Percentiles rank a stretch among this genome's conserved stretches.
Evolutionary conservation across 495 filamentous ascomycete genomes (phyloP).

Genomic region (Elasticomyces elasticus): DNA sequence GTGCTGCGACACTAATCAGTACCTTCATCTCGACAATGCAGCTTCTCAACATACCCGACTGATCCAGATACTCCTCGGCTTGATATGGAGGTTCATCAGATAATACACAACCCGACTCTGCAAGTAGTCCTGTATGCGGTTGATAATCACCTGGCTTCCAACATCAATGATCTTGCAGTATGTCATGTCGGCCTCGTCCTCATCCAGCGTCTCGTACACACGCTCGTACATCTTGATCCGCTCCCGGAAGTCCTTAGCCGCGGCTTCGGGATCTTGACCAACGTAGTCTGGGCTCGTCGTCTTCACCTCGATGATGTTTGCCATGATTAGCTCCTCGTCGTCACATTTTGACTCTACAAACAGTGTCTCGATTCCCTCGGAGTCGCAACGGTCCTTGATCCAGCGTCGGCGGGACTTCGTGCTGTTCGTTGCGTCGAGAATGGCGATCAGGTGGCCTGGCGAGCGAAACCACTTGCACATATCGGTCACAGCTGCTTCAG

Average conservation of each 20-base stretch:
- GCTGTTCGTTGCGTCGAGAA: conserved; percentile 91
- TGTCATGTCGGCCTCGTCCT: conserved; percentile 71
- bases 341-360: conserved; percentile 96
- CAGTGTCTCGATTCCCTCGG: conserved; percentile 72
- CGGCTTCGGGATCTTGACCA: conserved; percentile 84
- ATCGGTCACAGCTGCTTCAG: conserved; percentile 78
- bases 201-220: conserved; percentile 85
- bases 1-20: conserved; percentile 49
- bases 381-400: conserved; percentile 67
- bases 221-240: conserved; percentile 95
- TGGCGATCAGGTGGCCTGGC: conserved; percentile 68
- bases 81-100: conserved; percentile 96
- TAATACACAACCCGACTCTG: conserved; percentile 96
- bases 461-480: conserved; percentile 83
- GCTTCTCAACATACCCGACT: conserved; percentile 57
- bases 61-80: conserved; percentile 93
- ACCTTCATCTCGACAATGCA: neutral
- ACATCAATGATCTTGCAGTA: conserved; percentile 98
- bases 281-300: conserved; percentile 89
- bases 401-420: conserved; percentile 81
- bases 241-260: conserved; percentile 82
- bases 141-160: conserved; percentile 89
- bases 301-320: conserved; percentile 95
- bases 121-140: conserved; percentile 90
- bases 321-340: conserved; percentile 88